These are phyloP conservation scores for Leptodontidium sp. DNA, from an alignment of 2,329 filamentous ascomycete species.

Conservation along the genomic window DNA sequence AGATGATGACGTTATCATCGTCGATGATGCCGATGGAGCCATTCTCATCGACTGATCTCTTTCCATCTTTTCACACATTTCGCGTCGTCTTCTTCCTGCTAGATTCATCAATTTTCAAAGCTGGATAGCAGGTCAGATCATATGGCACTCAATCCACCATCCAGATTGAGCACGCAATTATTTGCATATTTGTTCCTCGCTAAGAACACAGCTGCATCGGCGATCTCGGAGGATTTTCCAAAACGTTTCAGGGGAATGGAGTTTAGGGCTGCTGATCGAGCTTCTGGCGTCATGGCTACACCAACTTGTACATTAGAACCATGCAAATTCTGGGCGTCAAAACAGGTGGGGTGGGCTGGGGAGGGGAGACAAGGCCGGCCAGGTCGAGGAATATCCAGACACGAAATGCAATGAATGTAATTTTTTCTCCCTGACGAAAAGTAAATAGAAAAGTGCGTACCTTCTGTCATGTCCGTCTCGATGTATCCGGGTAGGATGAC, in stretches of 20 bases:
- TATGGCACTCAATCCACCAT: slow-evolving; percentile 79
- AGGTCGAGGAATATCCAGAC: neutral
- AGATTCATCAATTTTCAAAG: slow-evolving; percentile 6
- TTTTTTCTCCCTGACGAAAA: slow-evolving; percentile 12
- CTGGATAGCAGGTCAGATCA: slow-evolving; percentile 49
- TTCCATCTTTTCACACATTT: slow-evolving; percentile 15
- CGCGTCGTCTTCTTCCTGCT: slow-evolving; percentile 31
- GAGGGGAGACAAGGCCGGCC: neutral
- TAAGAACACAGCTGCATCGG: slow-evolving; percentile 83
- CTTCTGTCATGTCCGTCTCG: slow-evolving; percentile 78
- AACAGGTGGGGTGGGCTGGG: slow-evolving; percentile 9
- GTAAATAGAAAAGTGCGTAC: slow-evolving; percentile 53
- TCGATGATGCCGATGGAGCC: slow-evolving; percentile 59
- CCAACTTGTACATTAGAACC: slow-evolving; percentile 46
- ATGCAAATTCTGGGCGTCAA: slow-evolving; percentile 38
- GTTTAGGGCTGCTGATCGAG: slow-evolving; percentile 47
- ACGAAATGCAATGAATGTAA: slow-evolving; percentile 14
- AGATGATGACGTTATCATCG: slow-evolving; percentile 45
- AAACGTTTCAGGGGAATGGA: slow-evolving; percentile 73
- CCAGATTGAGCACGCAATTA: slow-evolving; percentile 85
- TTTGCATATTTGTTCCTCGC: slow-evolving; percentile 83
- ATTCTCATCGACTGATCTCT: slow-evolving; percentile 69
- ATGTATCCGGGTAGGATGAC: slow-evolving; percentile 86
- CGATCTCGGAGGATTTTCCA: slow-evolving; percentile 74
- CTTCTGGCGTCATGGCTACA: slow-evolving; percentile 54